Conservation (phyloP, 78 protist genomes). For the Bodo saltans region DNA sequence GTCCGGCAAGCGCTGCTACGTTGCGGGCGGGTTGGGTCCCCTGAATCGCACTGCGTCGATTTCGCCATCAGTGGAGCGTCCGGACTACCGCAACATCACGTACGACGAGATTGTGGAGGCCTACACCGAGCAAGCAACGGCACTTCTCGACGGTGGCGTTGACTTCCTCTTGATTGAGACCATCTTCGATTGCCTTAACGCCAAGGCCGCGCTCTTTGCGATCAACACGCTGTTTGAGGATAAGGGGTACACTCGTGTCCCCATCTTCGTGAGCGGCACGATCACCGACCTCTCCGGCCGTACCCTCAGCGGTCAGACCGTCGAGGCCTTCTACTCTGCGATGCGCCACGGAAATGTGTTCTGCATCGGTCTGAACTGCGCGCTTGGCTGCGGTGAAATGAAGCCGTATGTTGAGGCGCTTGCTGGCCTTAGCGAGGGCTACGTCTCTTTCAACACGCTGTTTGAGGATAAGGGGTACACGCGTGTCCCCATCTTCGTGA, state of each 20-base stretch:
- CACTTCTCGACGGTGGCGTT: conserved; percentile 89
- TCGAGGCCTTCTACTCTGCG: conserved; percentile 86
- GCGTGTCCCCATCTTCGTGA: conserved; percentile 83
- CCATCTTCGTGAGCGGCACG: conserved; percentile 83
- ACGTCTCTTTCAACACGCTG: conserved; percentile 70
- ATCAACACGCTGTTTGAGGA: conserved; percentile 71
- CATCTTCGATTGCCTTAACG: conserved; percentile 95
- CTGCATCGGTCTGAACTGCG: conserved; percentile 88
- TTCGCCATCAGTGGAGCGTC: conserved; percentile 89
- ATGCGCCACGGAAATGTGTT: conserved; percentile 57
- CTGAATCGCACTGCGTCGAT: conserved; percentile 90
- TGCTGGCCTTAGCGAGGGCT: conserved; percentile 40
- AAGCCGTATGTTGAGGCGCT: conserved; percentile 71
- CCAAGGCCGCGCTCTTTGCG: conserved; percentile 93
- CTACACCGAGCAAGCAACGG: conserved; percentile 78
- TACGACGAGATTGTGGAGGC: conserved; percentile 86
- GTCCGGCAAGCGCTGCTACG: conserved; percentile 60
- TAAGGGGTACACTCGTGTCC: conserved; percentile 9
- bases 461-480: conserved; percentile 95
- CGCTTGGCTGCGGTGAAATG: conserved; percentile 92
- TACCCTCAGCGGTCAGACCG: conserved; percentile 93
- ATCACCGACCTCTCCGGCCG: conserved; percentile 90
- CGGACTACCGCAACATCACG: conserved; percentile 79
- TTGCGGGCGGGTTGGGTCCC: conserved; percentile 98
- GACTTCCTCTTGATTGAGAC: conserved; percentile 96